These are phyloP conservation scores for Kwoniella newhampshirensis DNA, from an alignment of 768 basidiomycete species.

Conservation along the genomic window DNA sequence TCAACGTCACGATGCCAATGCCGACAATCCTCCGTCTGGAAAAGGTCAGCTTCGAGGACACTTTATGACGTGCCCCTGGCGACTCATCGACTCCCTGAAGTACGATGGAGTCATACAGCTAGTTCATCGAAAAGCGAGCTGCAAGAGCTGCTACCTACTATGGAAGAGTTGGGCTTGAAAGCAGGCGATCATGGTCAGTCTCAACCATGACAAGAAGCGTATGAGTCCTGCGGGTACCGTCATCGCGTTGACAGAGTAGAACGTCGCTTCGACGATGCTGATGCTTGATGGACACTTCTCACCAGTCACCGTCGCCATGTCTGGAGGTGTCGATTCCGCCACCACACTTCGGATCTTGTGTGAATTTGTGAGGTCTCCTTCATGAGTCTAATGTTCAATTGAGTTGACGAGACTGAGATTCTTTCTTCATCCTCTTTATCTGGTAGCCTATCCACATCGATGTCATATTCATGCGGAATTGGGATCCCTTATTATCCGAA, in stretches of 20 bases:
- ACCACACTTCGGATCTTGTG: conserved; percentile 76
- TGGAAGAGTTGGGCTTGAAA: conserved; percentile 22
- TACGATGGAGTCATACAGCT: background rate
- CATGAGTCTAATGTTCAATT: background rate
- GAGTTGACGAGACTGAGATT: too few relatives aligned
- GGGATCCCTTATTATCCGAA: conserved; percentile 57
- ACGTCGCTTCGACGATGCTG: background rate
- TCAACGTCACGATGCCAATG: too few relatives aligned
- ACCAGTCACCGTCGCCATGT: conserved; percentile 86
- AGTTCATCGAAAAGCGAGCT: conserved; percentile 3
- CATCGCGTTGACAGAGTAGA: background rate
- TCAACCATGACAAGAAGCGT: background rate
- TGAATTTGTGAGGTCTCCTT: conserved; percentile 60
- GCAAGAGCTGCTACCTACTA: conserved; percentile 10
- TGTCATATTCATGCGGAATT: conserved; percentile 93
- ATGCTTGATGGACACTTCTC: too few relatives aligned
- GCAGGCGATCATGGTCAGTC: conserved; percentile 39
- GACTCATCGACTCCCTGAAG: too few relatives aligned
- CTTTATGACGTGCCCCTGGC: too few relatives aligned
- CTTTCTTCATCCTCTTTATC: background rate
- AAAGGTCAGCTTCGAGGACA: too few relatives aligned
- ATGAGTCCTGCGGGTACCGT: background rate
- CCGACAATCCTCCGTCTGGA: too few relatives aligned
- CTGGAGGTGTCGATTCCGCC: conserved; percentile 92
- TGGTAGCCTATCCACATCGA: conserved; percentile 74